Evolutionary conservation across 1,139 yeast species (phyloP), one percentile per base, ranked within the genome.

Genomic region (Yamadazyma jaroonii): DNA sequence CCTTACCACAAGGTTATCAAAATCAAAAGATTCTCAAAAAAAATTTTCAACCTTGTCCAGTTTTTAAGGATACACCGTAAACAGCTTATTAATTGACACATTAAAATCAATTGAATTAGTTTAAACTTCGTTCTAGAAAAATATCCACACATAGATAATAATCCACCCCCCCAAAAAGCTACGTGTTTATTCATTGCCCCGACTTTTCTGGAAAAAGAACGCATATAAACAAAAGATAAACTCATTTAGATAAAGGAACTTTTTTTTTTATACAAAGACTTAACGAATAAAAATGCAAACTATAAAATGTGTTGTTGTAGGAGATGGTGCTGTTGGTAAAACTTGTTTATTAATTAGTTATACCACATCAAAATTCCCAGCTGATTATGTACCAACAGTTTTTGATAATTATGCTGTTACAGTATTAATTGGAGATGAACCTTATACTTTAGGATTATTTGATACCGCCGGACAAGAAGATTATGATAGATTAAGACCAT

Each of bases 381-480:
- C 88, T 34, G 95, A 86, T 57, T 86, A 86, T 56, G 90, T 86
- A 39, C 95, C 95, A 39, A 86, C 95, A 5, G 95, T 85, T 32
- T 89, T 89, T 55, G 97, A 92, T 62, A 92, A 92, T 70, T 92
- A 92, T 61, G 97, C 97, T 9, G 98, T 92, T 37, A 90, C 97
- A 2, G 97, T 92, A 40, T 90, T 92, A 88, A 92, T 92, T 60
- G 97, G 97, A 36, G 97, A 90, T 60, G 97, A 90, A 65, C 97
- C 97, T 32, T 90, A 88, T 64, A 92, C 97, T 15, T 78, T 92
- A 55, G 97, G 97, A 11, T 72, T 92, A 46, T 92, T 90, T 59
- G 98, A 92, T 70, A 92, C 98, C 32, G 97, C 98, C 14, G 98
- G 98, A 32, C 98, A 92, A 72, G 97, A 90, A 75, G 97, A 92